A percentile compares a stretch with the other conserved stretches of the same genome.
These are phyloP conservation scores for Akanthomyces dipterigenus DNA, from an alignment of 2,329 filamentous ascomycete species.

Conservation along the genomic window DNA sequence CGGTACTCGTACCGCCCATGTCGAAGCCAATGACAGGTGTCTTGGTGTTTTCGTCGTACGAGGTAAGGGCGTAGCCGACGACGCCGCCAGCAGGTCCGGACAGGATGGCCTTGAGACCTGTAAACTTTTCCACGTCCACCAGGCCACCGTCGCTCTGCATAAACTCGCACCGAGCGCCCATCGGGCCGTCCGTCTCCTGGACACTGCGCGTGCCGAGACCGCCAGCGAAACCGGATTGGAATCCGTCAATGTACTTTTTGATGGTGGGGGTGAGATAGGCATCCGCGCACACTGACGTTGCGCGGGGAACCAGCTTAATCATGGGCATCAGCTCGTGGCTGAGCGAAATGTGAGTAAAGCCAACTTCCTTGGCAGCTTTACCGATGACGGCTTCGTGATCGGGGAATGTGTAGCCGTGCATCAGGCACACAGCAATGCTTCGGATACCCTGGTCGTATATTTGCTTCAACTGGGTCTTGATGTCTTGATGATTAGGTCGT, in stretches of 20 bases:
- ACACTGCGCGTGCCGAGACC: slow-evolving; percentile 72
- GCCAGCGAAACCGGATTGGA: slow-evolving; percentile 73
- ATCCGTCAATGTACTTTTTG: slow-evolving; percentile 55
- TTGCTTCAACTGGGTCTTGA: slow-evolving; percentile 51
- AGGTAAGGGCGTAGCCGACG: slow-evolving; percentile 86
- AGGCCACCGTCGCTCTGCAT: slow-evolving; percentile 83
- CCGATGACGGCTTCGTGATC: slow-evolving; percentile 77
- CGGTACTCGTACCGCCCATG: slow-evolving; percentile 90
- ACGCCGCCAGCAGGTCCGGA: slow-evolving; percentile 91
- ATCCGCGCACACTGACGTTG: slow-evolving; percentile 37
- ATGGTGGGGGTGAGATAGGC: slow-evolving; percentile 38
- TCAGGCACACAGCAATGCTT: slow-evolving; percentile 82
- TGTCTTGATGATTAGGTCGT: slow-evolving; percentile 47
- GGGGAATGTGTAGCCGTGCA: slow-evolving; percentile 90
- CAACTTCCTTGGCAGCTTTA: slow-evolving; percentile 68
- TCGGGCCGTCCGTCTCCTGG: slow-evolving; percentile 54
- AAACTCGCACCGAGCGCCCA: slow-evolving; percentile 80
- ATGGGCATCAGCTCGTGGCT: slow-evolving; percentile 36
- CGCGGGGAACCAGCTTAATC: slow-evolving; percentile 37
- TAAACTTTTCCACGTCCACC: slow-evolving; percentile 73
- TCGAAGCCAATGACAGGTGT: slow-evolving; percentile 91
- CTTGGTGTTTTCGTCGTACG: slow-evolving; percentile 75
- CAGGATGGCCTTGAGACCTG: slow-evolving; percentile 75
- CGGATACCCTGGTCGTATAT: slow-evolving; percentile 62
- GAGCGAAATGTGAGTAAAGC: slow-evolving; percentile 64